Evolutionary conservation across 2,329 filamentous ascomycete genomes (phyloP).

Genomic region (Aspergillus quadricinctus): DNA sequence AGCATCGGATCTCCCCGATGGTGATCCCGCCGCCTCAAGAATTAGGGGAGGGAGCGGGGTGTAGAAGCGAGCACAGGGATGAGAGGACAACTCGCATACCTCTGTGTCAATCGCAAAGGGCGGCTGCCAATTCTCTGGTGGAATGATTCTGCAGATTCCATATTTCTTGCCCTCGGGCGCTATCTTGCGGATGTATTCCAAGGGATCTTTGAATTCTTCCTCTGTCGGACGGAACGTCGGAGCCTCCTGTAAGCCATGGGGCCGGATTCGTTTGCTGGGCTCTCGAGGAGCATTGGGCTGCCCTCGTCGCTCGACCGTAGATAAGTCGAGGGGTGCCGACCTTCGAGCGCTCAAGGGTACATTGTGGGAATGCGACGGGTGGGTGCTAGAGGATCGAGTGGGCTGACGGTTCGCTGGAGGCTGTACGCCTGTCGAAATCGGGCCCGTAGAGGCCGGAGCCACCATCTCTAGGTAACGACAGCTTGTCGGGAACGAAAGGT

Average conservation of each 20-base stretch:
- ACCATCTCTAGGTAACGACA: constrained; percentile 37
- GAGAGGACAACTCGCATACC: constrained; percentile 50
- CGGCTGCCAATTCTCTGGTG: constrained; percentile 89
- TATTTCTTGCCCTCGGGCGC: constrained; percentile 78
- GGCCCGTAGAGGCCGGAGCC: constrained; percentile 42
- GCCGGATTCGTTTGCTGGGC: constrained; percentile 69
- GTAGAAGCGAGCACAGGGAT: constrained; percentile 1
- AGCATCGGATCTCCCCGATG: constrained; percentile 16
- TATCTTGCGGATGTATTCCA: constrained; percentile 92
- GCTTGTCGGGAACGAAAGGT: constrained; percentile 8
- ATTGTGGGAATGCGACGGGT: constrained; percentile 44
- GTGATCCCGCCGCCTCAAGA: not conserved
- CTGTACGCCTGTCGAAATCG: constrained; percentile 30
- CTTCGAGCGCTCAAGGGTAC: constrained; percentile 62
- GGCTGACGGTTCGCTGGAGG: constrained; percentile 30
- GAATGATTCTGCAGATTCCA: constrained; percentile 93
- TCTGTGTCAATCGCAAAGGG: constrained; percentile 95
- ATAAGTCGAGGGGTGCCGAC: constrained; percentile 70
- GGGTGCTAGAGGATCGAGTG: constrained; percentile 39
- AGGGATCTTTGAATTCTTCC: constrained; percentile 91
- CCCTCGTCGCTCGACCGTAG: constrained; percentile 86
- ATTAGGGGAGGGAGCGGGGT: not conserved
- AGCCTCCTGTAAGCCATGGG: constrained; percentile 81
- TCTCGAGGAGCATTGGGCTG: constrained; percentile 74
- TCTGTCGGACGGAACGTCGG: constrained; percentile 86